Evolutionary conservation across 345 rosid genomes (phyloP).

Genomic region (Citrus sp.): DNA sequence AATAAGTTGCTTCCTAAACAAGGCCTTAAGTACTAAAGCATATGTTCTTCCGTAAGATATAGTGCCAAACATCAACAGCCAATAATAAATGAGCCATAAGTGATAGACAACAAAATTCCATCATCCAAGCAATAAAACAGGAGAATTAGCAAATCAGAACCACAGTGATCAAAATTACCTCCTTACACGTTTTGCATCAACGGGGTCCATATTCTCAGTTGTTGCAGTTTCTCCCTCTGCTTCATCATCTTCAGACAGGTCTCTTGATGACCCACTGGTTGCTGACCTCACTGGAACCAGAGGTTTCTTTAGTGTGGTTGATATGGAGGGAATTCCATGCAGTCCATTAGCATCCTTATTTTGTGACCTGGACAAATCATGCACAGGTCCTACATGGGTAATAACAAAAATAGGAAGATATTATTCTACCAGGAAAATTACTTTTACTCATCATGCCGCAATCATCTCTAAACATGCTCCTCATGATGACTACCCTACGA

Average conservation of each 20-base stretch:
- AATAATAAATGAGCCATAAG: background rate
- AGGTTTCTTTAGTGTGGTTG: conserved; percentile 37
- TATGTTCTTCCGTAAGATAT: background rate
- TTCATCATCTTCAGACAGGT: conserved; percentile 80
- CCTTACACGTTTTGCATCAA: conserved; percentile 72
- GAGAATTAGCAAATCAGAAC: conserved; percentile 5
- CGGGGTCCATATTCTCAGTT: conserved; percentile 56
- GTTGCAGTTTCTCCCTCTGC: conserved; percentile 71
- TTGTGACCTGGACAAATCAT: conserved; percentile 26
- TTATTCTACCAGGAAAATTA: conserved; percentile 1
- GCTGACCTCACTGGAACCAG: conserved; percentile 38
- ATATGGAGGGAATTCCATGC: conserved; percentile 27
- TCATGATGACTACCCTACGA: background rate
- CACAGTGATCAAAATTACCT: conserved; percentile 42
- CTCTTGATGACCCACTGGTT: conserved; percentile 80
- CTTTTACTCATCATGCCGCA: background rate
- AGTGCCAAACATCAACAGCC: background rate
- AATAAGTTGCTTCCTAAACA: too few species aligned
- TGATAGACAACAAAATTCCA: background rate
- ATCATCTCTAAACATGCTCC: conserved; percentile 1
- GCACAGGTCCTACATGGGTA: conserved; percentile 25
- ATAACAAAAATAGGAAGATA: conserved; percentile 11
- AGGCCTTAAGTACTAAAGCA: background rate
- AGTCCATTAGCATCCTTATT: conserved; percentile 35
- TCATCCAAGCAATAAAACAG: background rate